Conservation (phyloP, 2,329 filamentous ascomycete species). For the Pseudophaeomoniella oleicola region DNA sequence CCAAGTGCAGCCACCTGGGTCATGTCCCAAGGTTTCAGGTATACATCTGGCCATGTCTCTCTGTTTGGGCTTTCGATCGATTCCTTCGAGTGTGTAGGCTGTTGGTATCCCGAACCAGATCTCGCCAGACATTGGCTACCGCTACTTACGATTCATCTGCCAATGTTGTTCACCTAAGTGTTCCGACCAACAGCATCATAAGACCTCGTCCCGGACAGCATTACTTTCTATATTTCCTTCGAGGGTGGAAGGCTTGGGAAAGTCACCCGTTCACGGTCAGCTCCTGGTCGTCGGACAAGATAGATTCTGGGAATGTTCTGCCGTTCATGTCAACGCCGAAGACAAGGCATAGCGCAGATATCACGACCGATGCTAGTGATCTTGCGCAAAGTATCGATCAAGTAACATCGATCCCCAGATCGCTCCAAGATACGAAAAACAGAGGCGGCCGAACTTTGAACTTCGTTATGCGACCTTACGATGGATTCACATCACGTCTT, state of each 20-base stretch:
- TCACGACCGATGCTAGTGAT: too few species aligned
- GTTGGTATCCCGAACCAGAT: too few species aligned
- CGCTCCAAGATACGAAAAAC: too few species aligned
- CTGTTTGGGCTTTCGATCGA: conserved; percentile 35
- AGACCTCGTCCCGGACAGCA: conserved; percentile 30
- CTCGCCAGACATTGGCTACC: too few species aligned
- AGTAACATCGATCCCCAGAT: too few species aligned
- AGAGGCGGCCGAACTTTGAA: too few species aligned
- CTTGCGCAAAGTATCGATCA: too few species aligned
- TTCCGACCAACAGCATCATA: conserved; percentile 18
- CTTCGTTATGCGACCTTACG: conserved; percentile 36
- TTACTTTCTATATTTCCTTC: conserved; percentile 35
- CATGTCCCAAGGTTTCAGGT: too few species aligned
- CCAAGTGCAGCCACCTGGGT: too few species aligned
- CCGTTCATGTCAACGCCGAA: too few species aligned
- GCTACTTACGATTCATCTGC: conserved; percentile 28
- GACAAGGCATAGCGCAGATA: too few species aligned
- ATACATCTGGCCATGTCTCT: conserved; percentile 35
- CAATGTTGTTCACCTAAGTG: conserved; percentile 33
- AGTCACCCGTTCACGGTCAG: conserved; percentile 37
- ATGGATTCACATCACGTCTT: conserved; percentile 36
- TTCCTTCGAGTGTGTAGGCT: conserved; percentile 28
- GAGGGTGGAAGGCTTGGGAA: conserved; percentile 30
- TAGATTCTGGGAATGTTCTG: too few species aligned
- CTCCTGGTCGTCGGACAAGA: conserved; percentile 11